Evolutionary conservation across 129 eudicot species (phyloP).

Genomic region (Escallonia herrerae): DNA sequence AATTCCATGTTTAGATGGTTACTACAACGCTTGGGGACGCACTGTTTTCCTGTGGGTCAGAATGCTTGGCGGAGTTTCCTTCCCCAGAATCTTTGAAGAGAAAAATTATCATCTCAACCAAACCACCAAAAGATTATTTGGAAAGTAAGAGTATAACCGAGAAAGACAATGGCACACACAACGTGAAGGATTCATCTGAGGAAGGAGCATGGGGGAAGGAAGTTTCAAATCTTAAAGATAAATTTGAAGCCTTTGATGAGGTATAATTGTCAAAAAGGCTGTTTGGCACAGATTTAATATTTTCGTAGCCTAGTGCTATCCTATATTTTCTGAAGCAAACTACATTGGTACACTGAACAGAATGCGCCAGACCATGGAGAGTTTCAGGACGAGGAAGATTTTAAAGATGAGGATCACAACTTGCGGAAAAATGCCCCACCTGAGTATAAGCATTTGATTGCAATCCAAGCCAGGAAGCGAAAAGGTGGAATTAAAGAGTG

Average conservation of each 20-base stretch:
- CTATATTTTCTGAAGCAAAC: background rate
- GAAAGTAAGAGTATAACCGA: constrained; percentile 29
- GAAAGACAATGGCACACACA: constrained; percentile 12
- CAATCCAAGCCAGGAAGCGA: constrained; percentile 60
- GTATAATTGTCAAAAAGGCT: constrained; percentile 4
- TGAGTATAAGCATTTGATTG: constrained; percentile 64
- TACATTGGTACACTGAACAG: background rate
- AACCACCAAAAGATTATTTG: constrained; percentile 77
- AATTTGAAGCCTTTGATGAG: constrained; percentile 16
- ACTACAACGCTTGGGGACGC: constrained; percentile 49
- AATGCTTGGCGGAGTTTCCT: constrained; percentile 41
- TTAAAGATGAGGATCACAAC: constrained; percentile 20
- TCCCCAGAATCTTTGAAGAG: constrained; percentile 71
- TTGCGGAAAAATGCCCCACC: constrained; percentile 28
- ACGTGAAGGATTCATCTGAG: constrained; percentile 28
- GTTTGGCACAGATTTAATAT: background rate
- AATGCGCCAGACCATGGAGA: constrained; percentile 19
- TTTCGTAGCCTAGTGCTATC: background rate
- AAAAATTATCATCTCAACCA: constrained; percentile 59
- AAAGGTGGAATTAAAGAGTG: constrained; percentile 66
- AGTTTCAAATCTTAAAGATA: constrained; percentile 25
- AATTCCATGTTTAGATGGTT: constrained; percentile 47
- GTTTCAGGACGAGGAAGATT: constrained; percentile 34
- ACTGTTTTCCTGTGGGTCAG: constrained; percentile 36
- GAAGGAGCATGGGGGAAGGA: constrained; percentile 66